Evolutionary conservation across 1,284 basidiomycete genomes (phyloP), one percentile per base, ranked within the genome.

Genomic region (Cryptococcus sp.): DNA sequence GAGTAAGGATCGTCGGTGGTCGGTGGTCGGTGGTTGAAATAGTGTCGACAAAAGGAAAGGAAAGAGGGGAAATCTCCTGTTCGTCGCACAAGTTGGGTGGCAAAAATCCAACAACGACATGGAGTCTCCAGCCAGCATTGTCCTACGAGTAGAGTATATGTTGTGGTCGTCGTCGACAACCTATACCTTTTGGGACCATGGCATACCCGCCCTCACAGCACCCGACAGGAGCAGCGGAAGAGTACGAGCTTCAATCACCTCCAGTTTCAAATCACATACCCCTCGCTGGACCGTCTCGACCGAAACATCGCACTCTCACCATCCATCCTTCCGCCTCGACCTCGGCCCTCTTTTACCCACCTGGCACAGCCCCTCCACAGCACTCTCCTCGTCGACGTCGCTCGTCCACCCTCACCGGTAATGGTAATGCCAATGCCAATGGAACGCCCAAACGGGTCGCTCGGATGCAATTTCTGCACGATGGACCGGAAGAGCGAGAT

Each of bases 181-280:
- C n/a, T n/a, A n/a, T n/a, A n/a, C n/a, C n/a, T n/a, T n/a, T n/a
- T n/a, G n/a, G n/a, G 28, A 31, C 28, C 48, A 26, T 33, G 35
- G 10, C 46, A 47, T 38, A 37, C 46, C 14, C 43, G 40, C 14
- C 28, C 28, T 14, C 28, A 14, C 28, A 26, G 9, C n/a, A 51
- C 23, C 47, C 59, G n/a, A n/a, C n/a, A n/a, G n/a, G n/a, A n/a
- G n/a, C n/a, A 22, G 66, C 49, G 5, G 66, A 66, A 35, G 65
- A 64, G 40, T 69, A 58, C 48, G 66, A 66, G 52, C 58, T 69
- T 10, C 42, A 42, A 12, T 43, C 53, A 10, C 43, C 48, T 18
- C 4, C 40, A 11, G 18, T 25, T 7, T 24, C 12, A 12, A 22
- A 26, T 14, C 45, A 37, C 24, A 12, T 7, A 16, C 32, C 46